Conservation (phyloP, 768 basidiomycete species). For the Phallus indusiatus region DNA sequence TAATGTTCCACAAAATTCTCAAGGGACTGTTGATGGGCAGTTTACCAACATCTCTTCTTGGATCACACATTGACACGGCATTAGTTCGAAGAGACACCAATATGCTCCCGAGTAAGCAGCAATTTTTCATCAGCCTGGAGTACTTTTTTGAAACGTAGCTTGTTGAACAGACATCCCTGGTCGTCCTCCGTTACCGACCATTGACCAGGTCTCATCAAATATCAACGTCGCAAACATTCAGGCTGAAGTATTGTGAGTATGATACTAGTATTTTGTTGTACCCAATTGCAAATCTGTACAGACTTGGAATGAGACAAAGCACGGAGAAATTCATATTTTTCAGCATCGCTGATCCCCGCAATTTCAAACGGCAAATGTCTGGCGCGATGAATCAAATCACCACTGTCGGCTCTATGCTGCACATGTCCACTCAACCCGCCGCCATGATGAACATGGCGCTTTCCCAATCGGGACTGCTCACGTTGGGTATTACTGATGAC, state of each 20-base stretch:
- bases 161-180: neutral
- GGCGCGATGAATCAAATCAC: constrained; percentile 4
- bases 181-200: neutral
- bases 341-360: constrained; percentile 14
- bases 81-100: neutral
- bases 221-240: neutral
- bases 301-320: constrained; percentile 19
- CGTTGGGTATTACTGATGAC: constrained; percentile 15
- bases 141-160: neutral
- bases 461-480: constrained; percentile 12
- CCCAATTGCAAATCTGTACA: neutral
- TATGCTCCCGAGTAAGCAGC: neutral
- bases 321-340: constrained; percentile 16
- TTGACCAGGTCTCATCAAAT: neutral
- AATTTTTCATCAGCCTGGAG: neutral
- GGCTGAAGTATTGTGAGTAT: neutral
- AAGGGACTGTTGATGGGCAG: too few relatives aligned
- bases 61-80: too few relatives aligned
- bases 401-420: constrained; percentile 2
- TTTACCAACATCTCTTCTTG: too few relatives aligned
- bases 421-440: constrained; percentile 10
- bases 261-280: neutral
- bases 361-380: constrained; percentile 14
- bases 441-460: constrained; percentile 17
- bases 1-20: too few relatives aligned